Evolutionary conservation across 2,329 filamentous ascomycete species (phyloP).

Genomic region (Didymella arachidicola): DNA sequence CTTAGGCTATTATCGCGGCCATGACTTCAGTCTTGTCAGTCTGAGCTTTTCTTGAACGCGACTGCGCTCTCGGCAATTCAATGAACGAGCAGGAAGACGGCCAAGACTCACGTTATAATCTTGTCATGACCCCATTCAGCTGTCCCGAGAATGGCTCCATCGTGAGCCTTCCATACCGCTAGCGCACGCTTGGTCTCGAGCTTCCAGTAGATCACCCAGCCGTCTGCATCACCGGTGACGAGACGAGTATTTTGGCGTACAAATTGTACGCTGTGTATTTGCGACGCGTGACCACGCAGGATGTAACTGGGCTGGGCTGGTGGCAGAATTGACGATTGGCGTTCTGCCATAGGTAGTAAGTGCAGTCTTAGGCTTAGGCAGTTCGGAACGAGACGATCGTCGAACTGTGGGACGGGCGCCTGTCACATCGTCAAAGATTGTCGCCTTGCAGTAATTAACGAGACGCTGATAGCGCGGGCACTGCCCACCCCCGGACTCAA

Average conservation of each 20-base stretch:
- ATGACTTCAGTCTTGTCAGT: conserved; percentile 65
- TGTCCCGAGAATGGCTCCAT: conserved; percentile 77
- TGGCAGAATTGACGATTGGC: conserved; percentile 46
- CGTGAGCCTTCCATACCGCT: conserved; percentile 87
- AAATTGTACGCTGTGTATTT: conserved; percentile 80
- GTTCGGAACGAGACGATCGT: conserved; percentile 29
- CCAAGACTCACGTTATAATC: conserved; percentile 78
- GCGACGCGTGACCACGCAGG: conserved; percentile 82
- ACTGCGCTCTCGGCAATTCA: too few relatives aligned
- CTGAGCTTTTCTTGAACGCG: neutral
- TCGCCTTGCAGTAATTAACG: conserved; percentile 14
- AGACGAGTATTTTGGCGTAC: conserved; percentile 77
- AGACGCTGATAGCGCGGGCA: conserved; percentile 9
- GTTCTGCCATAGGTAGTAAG: conserved; percentile 40
- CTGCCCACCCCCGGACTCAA: conserved; percentile 5
- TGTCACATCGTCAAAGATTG: conserved; percentile 22
- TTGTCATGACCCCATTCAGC: conserved; percentile 74
- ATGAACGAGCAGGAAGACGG: neutral
- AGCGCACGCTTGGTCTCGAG: conserved; percentile 79
- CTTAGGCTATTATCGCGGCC: conserved; percentile 87
- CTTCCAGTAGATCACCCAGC: conserved; percentile 88
- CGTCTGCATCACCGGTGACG: conserved; percentile 86
- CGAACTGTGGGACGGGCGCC: conserved; percentile 23
- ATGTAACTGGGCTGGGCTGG: conserved; percentile 71
- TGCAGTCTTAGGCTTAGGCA: conserved; percentile 39